Evolutionary conservation across 2,329 filamentous ascomycete species (phyloP).

Genomic region (Fusarium newnesense): DNA sequence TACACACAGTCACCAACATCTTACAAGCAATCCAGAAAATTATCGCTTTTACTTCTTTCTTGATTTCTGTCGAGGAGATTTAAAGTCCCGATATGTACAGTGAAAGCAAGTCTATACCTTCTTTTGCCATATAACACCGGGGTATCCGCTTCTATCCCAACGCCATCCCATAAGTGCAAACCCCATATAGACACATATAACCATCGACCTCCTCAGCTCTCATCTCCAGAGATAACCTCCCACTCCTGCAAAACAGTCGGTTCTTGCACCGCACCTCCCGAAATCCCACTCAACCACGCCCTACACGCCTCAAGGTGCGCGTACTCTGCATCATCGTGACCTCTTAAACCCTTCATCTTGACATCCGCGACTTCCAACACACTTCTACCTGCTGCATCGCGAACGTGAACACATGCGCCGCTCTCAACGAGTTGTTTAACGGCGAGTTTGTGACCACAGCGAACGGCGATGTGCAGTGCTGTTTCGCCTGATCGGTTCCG

Average conservation of each 20-base stretch:
- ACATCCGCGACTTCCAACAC: conserved; percentile 59
- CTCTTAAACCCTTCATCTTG: conserved; percentile 48
- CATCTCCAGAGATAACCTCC: conserved; percentile 25
- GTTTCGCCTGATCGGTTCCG: conserved; percentile 67
- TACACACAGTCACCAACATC: background rate
- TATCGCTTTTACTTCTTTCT: background rate
- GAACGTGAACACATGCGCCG: conserved; percentile 59
- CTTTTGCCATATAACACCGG: conserved; percentile 1
- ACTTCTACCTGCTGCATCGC: conserved; percentile 57
- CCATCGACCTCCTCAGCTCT: background rate
- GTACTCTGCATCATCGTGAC: conserved; percentile 49
- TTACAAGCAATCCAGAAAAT: background rate
- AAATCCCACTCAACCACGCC: conserved; percentile 55
- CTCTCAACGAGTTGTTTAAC: conserved; percentile 57
- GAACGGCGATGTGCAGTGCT: conserved; percentile 63
- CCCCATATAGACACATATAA: background rate
- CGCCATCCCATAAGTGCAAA: conserved; percentile 1
- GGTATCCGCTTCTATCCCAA: conserved; percentile 23
- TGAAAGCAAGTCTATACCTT: conserved; percentile 9
- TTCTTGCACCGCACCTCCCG: conserved; percentile 49
- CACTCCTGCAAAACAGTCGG: conserved; percentile 56
- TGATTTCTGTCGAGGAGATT: background rate
- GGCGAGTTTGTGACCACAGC: conserved; percentile 63
- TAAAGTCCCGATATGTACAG: background rate
- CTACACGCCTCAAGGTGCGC: conserved; percentile 58